Conservation (phyloP, 768 basidiomycete species). For the Serpula lacrymans region DNA sequence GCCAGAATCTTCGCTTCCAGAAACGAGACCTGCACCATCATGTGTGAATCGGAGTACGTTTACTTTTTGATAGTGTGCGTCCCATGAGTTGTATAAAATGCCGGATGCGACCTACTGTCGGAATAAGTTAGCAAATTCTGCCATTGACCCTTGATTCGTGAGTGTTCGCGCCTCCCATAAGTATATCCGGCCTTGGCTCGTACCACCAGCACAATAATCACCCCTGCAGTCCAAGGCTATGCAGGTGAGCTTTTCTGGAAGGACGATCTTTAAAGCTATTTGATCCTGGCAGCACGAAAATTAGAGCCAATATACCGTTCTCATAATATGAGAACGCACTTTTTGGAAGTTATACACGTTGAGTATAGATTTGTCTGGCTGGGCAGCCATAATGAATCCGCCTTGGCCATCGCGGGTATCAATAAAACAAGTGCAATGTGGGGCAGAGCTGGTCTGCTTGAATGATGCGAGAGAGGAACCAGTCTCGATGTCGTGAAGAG, state of each 20-base stretch:
- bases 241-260: conserved; percentile 87
- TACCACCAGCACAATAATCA: conserved; percentile 82
- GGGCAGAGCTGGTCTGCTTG: conserved; percentile 73
- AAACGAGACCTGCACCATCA: conserved; percentile 77
- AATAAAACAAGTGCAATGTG: conserved; percentile 66
- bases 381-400: conserved; percentile 79
- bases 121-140: not conserved
- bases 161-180: conserved; percentile 96
- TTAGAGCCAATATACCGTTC: too few species aligned
- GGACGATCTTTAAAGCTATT: conserved; percentile 76
- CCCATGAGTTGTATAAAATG: conserved; percentile 87
- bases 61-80: conserved; percentile 92
- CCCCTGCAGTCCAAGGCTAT: conserved; percentile 73
- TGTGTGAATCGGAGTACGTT: conserved; percentile 79
- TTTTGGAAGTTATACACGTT: conserved; percentile 95
- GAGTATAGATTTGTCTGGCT: conserved; percentile 84
- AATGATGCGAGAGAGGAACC: conserved; percentile 77
- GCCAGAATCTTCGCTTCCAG: conserved; percentile 88
- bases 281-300: conserved; percentile 86
- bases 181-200: conserved; percentile 83
- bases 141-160: not conserved
- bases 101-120: conserved; percentile 79
- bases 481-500: conserved; percentile 80
- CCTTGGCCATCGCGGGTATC: conserved; percentile 71
- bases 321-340: conserved; percentile 36